Percentiles rank a stretch among this genome's conserved stretches.
phyloP scores from a whole-genome alignment of 164 flowering plant species.

The Vitis labrusca region DNA sequence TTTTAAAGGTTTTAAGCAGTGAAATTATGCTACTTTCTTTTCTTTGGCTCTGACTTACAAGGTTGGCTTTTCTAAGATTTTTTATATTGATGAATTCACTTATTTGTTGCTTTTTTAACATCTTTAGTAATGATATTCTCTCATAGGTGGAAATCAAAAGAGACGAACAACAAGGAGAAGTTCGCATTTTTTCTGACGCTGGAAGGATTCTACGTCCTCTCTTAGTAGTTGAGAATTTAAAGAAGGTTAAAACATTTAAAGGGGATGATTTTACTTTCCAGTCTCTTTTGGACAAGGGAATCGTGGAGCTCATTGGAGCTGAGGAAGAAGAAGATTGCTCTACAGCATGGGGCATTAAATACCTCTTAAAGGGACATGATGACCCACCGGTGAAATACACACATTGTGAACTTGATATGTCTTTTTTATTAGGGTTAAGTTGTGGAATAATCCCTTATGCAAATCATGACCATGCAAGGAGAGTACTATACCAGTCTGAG shows the following conservation, averaged over 20 bases:
- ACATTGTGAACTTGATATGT: constrained; percentile 84
- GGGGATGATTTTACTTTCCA: constrained; percentile 47
- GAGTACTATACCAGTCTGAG: constrained; percentile 80
- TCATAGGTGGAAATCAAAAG: constrained; percentile 83
- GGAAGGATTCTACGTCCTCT: constrained; percentile 93
- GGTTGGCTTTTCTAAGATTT: not conserved
- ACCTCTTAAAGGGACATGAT: constrained; percentile 41
- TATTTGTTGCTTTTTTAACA: not conserved
- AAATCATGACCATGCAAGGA: constrained; percentile 90
- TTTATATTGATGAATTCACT: not conserved
- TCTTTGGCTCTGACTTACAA: not conserved
- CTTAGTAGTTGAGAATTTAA: constrained; percentile 65
- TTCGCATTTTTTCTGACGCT: constrained; percentile 79
- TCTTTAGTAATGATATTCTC: constrained; percentile 1
- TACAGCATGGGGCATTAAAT: constrained; percentile 70
- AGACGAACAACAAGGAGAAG: constrained; percentile 68
- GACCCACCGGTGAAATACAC: constrained; percentile 49
- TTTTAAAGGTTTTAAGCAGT: not conserved
- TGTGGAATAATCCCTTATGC: constrained; percentile 89
- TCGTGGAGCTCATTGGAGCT: constrained; percentile 75
- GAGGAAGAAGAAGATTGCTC: constrained; percentile 95
- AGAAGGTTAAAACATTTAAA: constrained; percentile 51
- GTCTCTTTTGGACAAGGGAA: constrained; percentile 61
- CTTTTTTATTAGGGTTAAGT: constrained; percentile 76
- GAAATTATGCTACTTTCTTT: not conserved